Evolutionary conservation across 257 asterid genomes (phyloP).

Genomic region (Ilex asprella): DNA sequence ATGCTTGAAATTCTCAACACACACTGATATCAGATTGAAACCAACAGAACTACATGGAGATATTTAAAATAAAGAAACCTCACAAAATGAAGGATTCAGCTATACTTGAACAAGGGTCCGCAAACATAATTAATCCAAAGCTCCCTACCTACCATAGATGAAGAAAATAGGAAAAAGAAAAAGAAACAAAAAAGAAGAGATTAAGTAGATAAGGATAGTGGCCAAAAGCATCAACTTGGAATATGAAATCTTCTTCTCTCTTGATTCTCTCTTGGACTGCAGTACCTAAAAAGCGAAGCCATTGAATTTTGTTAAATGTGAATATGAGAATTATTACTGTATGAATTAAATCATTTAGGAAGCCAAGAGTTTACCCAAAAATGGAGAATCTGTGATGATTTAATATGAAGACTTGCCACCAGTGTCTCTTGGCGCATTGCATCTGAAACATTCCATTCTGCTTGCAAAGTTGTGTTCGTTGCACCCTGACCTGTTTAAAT

Average conservation of each 20-base stretch:
- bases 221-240: slow-evolving; percentile 19
- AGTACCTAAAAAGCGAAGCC: slow-evolving; percentile 29
- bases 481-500: slow-evolving; percentile 63
- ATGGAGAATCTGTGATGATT: slow-evolving; percentile 46
- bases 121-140: slow-evolving; percentile 25
- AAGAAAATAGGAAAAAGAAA: slow-evolving; percentile 13
- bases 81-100: slow-evolving; percentile 26
- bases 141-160: slow-evolving; percentile 28
- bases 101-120: slow-evolving; percentile 24
- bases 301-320: background rate
- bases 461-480: slow-evolving; percentile 96
- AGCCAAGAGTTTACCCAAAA: slow-evolving; percentile 37
- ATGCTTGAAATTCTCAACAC: slow-evolving; percentile 10
- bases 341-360: background rate
- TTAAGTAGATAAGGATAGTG: slow-evolving; percentile 15
- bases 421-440: slow-evolving; percentile 93
- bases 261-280: slow-evolving; percentile 43
- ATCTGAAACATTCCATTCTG: slow-evolving; percentile 93
- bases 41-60: slow-evolving; percentile 32
- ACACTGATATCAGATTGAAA: slow-evolving; percentile 31
- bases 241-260: slow-evolving; percentile 11
- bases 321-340: background rate
- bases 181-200: background rate
- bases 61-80: slow-evolving; percentile 21
- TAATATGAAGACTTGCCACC: slow-evolving; percentile 49